A percentile compares a stretch with the other conserved stretches of the same genome.
phyloP scores from a whole-genome alignment of 2,329 filamentous ascomycete species.

The Gyromitra esculenta region DNA sequence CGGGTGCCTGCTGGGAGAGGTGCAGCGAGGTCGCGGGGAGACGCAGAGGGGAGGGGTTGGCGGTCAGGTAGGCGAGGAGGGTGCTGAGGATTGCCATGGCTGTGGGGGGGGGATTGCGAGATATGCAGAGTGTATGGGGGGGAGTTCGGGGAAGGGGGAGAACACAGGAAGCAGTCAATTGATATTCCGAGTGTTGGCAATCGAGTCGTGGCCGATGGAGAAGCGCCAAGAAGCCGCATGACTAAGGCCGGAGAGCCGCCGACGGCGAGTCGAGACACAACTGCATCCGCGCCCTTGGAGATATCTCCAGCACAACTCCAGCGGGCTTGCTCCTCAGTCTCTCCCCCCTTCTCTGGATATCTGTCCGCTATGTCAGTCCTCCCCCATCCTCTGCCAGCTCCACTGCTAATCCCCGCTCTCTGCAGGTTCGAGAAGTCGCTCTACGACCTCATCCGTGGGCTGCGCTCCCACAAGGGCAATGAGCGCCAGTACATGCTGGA shows the following conservation, averaged over 20 bases:
- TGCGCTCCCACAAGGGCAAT: slow-evolving; percentile 93
- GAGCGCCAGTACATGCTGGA: slow-evolving; percentile 96
- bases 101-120: slow-evolving; percentile 7
- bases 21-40: slow-evolving; percentile 55
- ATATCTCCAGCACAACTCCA: background rate
- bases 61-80: slow-evolving; percentile 55
- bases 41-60: slow-evolving; percentile 53
- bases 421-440: slow-evolving; percentile 97
- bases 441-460: slow-evolving; percentile 96
- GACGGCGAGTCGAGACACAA: background rate
- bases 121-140: background rate
- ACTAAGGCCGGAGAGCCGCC: background rate
- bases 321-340: background rate
- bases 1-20: slow-evolving; percentile 58
- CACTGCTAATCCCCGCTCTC: slow-evolving; percentile 6
- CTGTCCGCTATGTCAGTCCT: slow-evolving; percentile 32
- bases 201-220: background rate
- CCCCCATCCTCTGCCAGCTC: background rate
- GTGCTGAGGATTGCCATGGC: slow-evolving; percentile 51
- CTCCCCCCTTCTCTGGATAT: background rate
- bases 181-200: slow-evolving; percentile 2
- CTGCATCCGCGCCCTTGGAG: too few species aligned
- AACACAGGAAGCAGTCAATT: background rate
- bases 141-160: slow-evolving; percentile 2
- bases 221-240: slow-evolving; percentile 8